Evolutionary conservation across 768 basidiomycete species (phyloP), one percentile per base, ranked within the genome.

Genomic region (Tricholoma sp.): DNA sequence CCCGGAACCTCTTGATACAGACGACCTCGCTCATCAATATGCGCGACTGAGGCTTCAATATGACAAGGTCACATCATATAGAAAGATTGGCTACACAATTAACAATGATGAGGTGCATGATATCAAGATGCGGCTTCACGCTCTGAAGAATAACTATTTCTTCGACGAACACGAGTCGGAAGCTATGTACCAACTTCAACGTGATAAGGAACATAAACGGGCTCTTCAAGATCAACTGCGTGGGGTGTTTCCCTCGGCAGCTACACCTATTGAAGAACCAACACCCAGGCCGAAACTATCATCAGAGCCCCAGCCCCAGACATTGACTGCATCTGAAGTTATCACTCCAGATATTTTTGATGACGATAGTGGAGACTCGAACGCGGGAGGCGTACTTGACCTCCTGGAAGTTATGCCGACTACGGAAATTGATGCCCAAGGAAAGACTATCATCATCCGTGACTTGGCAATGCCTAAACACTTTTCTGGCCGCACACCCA

Each of bases 401-500:
- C 73, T 94, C 50, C 75, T 96, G 45, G 89, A 94, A 20, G 77
- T 78, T 52, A 74, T 82, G 63, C 81, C 85, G 11, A 66, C 73
- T 6, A 80, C 75, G n/a, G 82, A 82, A 59, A 76, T 78, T n/a
- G 83, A 80, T 17, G 68, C 75, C 9, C 68, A 76, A 52, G 89
- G 87, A 12, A 75, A 72, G 8, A 79, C 77, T 5, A 72, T 88
- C 48, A 68, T 61, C 28, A 65, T 87, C 59, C 77, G 86, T 28
- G 84, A 94, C 57, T 88, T 98, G 86, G 66, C 83, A 1, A 74
- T 92, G 24, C 89, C 93, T 2, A 96, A 91, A 70, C 84, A 90
- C 64, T 87, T 86, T 77, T 85, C 90, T 36, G 88, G 90, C 34
- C 85, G 83, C 39, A 86, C 88, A 12, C 93, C 96, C 9, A 94